Evolutionary conservation across 495 filamentous ascomycete genomes (phyloP), one percentile per base, ranked within the genome.

Genomic region (Hypoxylon lenormandii): DNA sequence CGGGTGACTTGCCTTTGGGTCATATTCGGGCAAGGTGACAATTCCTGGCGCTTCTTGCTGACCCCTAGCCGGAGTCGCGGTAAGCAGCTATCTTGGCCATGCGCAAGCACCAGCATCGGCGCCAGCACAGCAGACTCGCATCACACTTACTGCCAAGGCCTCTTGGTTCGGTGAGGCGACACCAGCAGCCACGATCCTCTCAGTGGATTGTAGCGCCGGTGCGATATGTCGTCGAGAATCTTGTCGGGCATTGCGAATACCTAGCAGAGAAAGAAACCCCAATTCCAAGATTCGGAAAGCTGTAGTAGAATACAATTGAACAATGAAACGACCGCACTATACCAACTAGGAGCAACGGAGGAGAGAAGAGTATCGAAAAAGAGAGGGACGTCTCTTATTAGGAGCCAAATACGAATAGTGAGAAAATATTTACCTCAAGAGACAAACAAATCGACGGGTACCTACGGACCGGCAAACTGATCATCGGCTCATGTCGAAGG

Each of bases 201-300:
- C 47, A 99, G 81, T 26, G 93, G 93, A 76, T 99, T 99, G 78
- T 89, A 98, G 69, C 95, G 89, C 66, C 96, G 84, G 76, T 99
- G 95, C 28, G 95, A 97, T 73, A 99, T 97, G 76, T 98, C 94
- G 82, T 99, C 87, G 18, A 99, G 91, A 46, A 99, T 90, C 52
- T 83, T 74, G 74, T 85, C 84, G 0, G 83, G 80, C 85, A 87
- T 87, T 13, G 62, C 69, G 42, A 65, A 16, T 46, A n/a, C n/a
- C n/a, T n/a, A 19, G 12, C 16, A 43, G 36, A 26, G 21, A 30
- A 40, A 45, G 48, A 50, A 13, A 5, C 38, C 13, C 5, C 37
- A 19, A 23, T 30, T 38, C 26, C 11, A 53, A 50, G 48, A 10
- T 11, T 33, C 10, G 30, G 1, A 1, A 18, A 28, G 4, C 26